Conservation (phyloP, 176 grass and related monocot species). For the Aegilops sharonensis region DNA sequence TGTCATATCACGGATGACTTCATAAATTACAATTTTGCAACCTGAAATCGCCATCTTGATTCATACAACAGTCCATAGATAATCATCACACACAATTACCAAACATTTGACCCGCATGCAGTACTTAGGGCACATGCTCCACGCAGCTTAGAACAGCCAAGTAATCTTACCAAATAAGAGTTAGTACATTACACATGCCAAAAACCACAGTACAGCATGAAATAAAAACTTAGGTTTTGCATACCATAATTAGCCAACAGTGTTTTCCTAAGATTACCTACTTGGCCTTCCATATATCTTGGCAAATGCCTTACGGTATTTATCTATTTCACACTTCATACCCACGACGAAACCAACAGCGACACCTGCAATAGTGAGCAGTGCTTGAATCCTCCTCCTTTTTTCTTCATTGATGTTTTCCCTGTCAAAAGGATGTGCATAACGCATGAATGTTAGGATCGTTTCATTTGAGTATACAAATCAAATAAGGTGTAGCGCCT, state of each 20-base stretch:
- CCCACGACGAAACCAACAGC: background rate
- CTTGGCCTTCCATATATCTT: background rate
- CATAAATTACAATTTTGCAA: too few species aligned
- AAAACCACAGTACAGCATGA: background rate
- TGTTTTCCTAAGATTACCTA: background rate
- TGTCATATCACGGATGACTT: too few species aligned
- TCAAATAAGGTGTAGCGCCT: background rate
- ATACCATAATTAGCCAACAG: conserved; percentile 6
- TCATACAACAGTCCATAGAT: background rate
- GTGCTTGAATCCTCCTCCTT: background rate
- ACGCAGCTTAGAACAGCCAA: background rate
- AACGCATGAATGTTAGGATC: background rate
- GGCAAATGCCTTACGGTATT: too few species aligned
- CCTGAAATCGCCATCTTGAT: too few species aligned
- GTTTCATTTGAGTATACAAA: background rate
- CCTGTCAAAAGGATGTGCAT: conserved; percentile 12
- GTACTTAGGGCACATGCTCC: background rate
- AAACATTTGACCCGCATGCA: background rate
- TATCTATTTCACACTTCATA: background rate
- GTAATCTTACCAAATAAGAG: background rate
- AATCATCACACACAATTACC: background rate
- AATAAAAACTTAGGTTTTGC: background rate
- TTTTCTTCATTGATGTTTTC: background rate
- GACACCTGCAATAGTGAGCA: background rate
- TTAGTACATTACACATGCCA: background rate